Percentiles rank a stretch among this genome's conserved stretches.
phyloP scores from a whole-genome alignment of 75 land plant genomes.

The Cryptomeria japonica region DNA sequence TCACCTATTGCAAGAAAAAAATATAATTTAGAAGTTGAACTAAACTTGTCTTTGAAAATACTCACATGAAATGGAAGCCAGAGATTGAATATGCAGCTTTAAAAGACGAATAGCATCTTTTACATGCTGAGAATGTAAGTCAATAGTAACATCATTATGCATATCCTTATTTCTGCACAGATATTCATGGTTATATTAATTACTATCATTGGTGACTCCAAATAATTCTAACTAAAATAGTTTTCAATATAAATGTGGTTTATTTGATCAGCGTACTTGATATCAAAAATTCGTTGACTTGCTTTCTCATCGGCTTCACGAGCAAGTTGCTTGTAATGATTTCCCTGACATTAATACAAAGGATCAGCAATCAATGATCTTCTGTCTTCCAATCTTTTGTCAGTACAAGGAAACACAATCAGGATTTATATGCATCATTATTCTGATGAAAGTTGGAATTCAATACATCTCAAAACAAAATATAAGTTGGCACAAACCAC shows the following conservation, averaged over 20 bases:
- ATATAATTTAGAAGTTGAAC: not conserved
- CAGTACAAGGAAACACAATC: not conserved
- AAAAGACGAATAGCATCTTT: constrained; percentile 62
- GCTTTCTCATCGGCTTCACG: constrained; percentile 77
- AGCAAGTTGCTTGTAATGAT: constrained; percentile 43
- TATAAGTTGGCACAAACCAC: not conserved
- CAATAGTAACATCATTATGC: constrained; percentile 78
- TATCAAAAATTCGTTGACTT: constrained; percentile 63
- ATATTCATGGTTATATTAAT: not conserved
- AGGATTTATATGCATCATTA: not conserved
- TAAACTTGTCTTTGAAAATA: not conserved
- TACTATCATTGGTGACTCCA: constrained; percentile 8
- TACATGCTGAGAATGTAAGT: constrained; percentile 87
- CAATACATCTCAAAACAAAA: not conserved
- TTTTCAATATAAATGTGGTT: not conserved
- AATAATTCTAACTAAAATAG: not conserved
- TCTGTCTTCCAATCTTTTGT: not conserved
- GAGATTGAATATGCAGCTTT: constrained; percentile 64
- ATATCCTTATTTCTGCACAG: constrained; percentile 65
- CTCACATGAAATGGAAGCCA: constrained; percentile 60
- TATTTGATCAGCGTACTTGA: constrained; percentile 37
- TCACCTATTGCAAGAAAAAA: not conserved
- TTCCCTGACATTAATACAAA: constrained; percentile 44
- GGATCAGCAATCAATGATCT: not conserved
- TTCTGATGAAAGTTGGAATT: not conserved